phyloP scores from a whole-genome alignment of 2,329 filamentous ascomycete species.

The Alternaria atra region DNA sequence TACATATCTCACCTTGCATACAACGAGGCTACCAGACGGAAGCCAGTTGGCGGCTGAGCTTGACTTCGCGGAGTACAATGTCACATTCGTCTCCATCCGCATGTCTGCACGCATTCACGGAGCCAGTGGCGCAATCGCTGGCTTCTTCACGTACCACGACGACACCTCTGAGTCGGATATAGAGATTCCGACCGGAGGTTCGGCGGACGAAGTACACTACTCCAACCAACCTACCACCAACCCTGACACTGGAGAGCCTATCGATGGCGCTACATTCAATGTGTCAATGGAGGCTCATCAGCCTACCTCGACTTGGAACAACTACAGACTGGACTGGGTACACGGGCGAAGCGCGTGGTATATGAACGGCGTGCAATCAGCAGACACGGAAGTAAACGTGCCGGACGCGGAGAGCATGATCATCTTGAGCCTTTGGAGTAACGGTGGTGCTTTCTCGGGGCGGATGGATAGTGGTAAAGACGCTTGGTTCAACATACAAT shows the following conservation, averaged over 20 bases:
- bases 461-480: slow-evolving; percentile 14
- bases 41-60: slow-evolving; percentile 17
- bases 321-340: slow-evolving; percentile 22
- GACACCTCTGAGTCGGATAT: slow-evolving; percentile 23
- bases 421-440: slow-evolving; percentile 23
- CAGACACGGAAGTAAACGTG: slow-evolving; percentile 14
- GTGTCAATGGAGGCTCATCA: slow-evolving; percentile 3
- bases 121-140: slow-evolving; percentile 18
- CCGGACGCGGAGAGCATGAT: slow-evolving; percentile 15
- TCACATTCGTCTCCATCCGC: slow-evolving; percentile 21
- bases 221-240: slow-evolving; percentile 21
- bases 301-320: slow-evolving; percentile 16
- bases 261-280: slow-evolving; percentile 21
- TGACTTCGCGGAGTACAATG: slow-evolving; percentile 19
- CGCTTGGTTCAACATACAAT: slow-evolving; percentile 22
- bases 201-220: slow-evolving; percentile 7
- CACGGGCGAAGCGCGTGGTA: slow-evolving; percentile 18
- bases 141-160: slow-evolving; percentile 23
- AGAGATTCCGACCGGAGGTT: slow-evolving; percentile 17
- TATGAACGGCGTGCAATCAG: slow-evolving; percentile 14
- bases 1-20: slow-evolving; percentile 15
- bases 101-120: slow-evolving; percentile 19
- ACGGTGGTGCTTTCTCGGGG: slow-evolving; percentile 15
- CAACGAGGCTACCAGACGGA: slow-evolving; percentile 6
- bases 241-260: slow-evolving; percentile 11